A percentile compares a stretch with the other conserved stretches of the same genome.
phyloP scores from a whole-genome alignment of 1,284 basidiomycete genomes.

The Moniliella sp. region DNA sequence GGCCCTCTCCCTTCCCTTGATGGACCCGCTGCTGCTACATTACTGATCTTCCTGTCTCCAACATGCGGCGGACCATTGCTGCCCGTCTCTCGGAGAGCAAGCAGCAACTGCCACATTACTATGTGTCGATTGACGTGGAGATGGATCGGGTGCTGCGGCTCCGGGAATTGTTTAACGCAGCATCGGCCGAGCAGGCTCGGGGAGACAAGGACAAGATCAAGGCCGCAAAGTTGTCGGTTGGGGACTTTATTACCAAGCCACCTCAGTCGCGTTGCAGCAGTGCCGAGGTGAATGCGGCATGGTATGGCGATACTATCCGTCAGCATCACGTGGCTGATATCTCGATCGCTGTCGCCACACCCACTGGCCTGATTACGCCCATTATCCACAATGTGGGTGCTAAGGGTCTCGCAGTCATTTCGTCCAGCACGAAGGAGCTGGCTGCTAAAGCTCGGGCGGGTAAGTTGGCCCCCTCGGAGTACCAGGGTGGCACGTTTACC shows the following conservation, averaged over 20 bases:
- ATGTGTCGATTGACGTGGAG: conserved; percentile 78
- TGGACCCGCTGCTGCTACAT: conserved; percentile 41
- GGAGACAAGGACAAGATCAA: conserved; percentile 44
- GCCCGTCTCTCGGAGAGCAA: conserved; percentile 74
- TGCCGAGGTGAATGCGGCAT: conserved; percentile 93
- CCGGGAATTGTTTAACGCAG: conserved; percentile 75
- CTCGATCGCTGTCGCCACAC: conserved; percentile 85
- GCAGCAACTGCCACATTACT: conserved; percentile 86
- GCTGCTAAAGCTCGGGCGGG: conserved; percentile 87
- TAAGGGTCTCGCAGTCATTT: conserved; percentile 79
- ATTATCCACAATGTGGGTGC: conserved; percentile 79
- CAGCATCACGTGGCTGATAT: conserved; percentile 92
- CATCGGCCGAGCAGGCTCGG: conserved; percentile 24
- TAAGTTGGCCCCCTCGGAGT: conserved; percentile 82
- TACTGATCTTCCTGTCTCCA: conserved; percentile 70
- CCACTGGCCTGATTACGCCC: conserved; percentile 85
- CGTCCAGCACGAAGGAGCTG: conserved; percentile 69
- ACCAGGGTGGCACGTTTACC: conserved; percentile 92
- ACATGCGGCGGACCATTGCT: conserved; percentile 86
- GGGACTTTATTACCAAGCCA: conserved; percentile 97
- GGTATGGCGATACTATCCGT: conserved; percentile 84
- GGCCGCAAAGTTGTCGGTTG: conserved; percentile 76
- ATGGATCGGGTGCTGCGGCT: conserved; percentile 92
- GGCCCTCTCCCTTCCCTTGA: conserved; percentile 5
- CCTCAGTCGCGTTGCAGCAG: too few species aligned